phyloP scores from a whole-genome alignment of 495 filamentous ascomycete species.

The Collariella sp. region DNA sequence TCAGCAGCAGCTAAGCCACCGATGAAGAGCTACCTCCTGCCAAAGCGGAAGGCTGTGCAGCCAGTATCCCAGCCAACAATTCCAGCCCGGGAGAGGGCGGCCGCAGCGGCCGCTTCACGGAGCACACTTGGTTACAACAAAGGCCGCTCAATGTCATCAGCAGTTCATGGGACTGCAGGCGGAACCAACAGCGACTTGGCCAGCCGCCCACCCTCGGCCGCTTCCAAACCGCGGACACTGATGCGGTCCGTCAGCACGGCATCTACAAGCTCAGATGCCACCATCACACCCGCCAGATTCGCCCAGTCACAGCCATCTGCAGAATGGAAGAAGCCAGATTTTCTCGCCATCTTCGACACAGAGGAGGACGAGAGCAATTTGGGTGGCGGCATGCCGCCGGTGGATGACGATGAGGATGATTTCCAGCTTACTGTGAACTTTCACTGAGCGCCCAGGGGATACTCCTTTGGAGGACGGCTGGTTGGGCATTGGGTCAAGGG shows the following conservation, averaged over 20 bases:
- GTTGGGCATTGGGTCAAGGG: neutral
- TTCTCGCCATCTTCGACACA: slow-evolving; percentile 39
- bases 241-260: slow-evolving; percentile 32
- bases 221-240: slow-evolving; percentile 17
- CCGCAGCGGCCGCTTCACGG: slow-evolving; percentile 56
- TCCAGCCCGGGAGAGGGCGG: slow-evolving; percentile 44
- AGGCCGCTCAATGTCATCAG: slow-evolving; percentile 54
- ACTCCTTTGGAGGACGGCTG: neutral
- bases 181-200: slow-evolving; percentile 3
- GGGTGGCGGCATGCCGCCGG: slow-evolving; percentile 8
- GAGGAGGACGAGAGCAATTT: slow-evolving; percentile 29
- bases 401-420: slow-evolving; percentile 29
- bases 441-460: slow-evolving; percentile 3
- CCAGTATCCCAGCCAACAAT: slow-evolving; percentile 32
- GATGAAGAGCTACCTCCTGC: slow-evolving; percentile 24
- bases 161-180: slow-evolving; percentile 28
- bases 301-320: slow-evolving; percentile 25
- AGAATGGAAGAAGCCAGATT: slow-evolving; percentile 32
- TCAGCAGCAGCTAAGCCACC: slow-evolving; percentile 29
- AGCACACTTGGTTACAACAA: slow-evolving; percentile 76
- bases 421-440: slow-evolving; percentile 37
- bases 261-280: slow-evolving; percentile 38
- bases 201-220: slow-evolving; percentile 7
- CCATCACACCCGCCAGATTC: slow-evolving; percentile 42
- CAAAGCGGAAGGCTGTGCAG: slow-evolving; percentile 36